phyloP scores from a whole-genome alignment of 2,329 filamentous ascomycete genomes.

The Gyromitra esculenta region DNA sequence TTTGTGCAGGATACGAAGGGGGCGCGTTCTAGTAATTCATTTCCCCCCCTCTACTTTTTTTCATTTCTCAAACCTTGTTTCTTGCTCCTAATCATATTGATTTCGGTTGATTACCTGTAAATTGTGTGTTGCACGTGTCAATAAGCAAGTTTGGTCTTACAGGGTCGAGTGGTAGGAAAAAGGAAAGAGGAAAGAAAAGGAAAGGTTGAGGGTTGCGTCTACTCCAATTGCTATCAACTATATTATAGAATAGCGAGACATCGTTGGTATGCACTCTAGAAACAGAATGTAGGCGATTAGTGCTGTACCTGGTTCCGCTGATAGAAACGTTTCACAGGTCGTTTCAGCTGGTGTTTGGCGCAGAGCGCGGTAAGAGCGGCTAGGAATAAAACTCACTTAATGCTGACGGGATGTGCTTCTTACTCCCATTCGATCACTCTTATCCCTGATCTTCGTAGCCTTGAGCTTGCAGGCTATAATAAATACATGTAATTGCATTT shows the following conservation, averaged over 20 bases:
- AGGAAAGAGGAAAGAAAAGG: slow-evolving; percentile 2
- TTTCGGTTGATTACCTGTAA: slow-evolving; percentile 35
- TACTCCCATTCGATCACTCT: background rate
- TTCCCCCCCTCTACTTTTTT: slow-evolving; percentile 6
- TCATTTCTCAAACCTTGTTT: slow-evolving; percentile 6
- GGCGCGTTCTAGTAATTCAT: slow-evolving; percentile 30
- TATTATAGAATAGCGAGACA: slow-evolving; percentile 27
- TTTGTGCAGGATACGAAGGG: slow-evolving; percentile 16
- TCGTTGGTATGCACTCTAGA: slow-evolving; percentile 4
- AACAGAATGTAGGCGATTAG: background rate
- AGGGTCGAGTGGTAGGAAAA: background rate
- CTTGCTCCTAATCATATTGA: slow-evolving; percentile 15
- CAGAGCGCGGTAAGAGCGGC: background rate
- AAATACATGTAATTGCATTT: background rate
- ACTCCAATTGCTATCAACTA: slow-evolving; percentile 14
- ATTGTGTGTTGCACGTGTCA: slow-evolving; percentile 36
- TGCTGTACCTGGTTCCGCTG: background rate
- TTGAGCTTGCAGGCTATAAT: no score
- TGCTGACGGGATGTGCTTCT: background rate
- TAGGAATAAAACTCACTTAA: background rate
- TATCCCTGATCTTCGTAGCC: no score
- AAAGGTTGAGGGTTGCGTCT: slow-evolving; percentile 5
- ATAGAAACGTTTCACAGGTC: background rate
- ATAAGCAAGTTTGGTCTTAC: background rate
- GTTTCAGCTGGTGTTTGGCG: background rate